phyloP scores from a whole-genome alignment of 768 basidiomycete species.

The Trametes maxima region DNA sequence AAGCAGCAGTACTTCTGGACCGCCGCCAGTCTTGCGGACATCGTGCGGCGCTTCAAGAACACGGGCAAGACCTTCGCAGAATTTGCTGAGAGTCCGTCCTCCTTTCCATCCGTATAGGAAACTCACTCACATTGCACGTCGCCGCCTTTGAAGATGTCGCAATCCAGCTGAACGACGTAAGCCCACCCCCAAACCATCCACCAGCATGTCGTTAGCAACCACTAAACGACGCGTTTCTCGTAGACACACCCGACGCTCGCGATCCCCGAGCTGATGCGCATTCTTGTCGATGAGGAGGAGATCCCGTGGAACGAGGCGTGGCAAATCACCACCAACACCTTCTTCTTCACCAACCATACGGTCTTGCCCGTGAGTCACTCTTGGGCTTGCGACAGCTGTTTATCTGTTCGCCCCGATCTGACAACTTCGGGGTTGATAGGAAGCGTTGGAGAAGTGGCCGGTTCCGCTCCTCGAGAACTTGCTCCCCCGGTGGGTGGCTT shows the following conservation, averaged over 20 bases:
- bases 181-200: conserved; percentile 26
- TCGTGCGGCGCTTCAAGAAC: conserved; percentile 92
- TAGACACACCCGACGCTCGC: conserved; percentile 95
- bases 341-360: conserved; percentile 96
- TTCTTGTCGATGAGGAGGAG: conserved; percentile 91
- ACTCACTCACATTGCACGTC: conserved; percentile 3
- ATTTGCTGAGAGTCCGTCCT: conserved; percentile 75
- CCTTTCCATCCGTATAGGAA: not conserved
- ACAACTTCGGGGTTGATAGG: conserved; percentile 42
- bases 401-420: not conserved
- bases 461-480: conserved; percentile 85
- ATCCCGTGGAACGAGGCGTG: conserved; percentile 83
- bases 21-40: conserved; percentile 84
- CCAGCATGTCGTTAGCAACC: not conserved
- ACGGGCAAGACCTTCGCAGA: conserved; percentile 76
- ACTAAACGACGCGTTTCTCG: not conserved
- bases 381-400: too few species aligned
- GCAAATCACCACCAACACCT: conserved; percentile 85
- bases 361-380: conserved; percentile 75
- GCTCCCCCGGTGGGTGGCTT: conserved; percentile 51
- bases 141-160: conserved; percentile 60
- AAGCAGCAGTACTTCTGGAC: conserved; percentile 99
- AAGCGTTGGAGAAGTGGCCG: conserved; percentile 91
- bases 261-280: conserved; percentile 92
- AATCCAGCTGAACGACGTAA: conserved; percentile 92